Evolutionary conservation across 768 basidiomycete species (phyloP).

Genomic region (Mycena capillaripes): DNA sequence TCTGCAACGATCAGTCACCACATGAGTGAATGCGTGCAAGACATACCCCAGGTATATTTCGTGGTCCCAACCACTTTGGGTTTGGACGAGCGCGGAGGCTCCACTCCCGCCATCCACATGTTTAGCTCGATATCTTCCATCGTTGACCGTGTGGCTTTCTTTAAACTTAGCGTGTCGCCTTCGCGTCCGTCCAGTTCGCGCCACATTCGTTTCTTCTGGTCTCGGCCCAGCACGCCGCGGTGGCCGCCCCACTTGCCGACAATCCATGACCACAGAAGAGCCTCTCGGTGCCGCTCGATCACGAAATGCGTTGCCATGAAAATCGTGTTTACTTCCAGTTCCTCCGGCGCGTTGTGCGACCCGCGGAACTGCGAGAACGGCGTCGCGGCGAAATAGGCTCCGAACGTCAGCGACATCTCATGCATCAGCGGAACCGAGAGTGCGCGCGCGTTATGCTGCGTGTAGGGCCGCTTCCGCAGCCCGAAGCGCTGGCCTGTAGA

Average conservation of each 20-base stretch:
- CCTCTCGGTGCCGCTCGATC: slow-evolving; percentile 52
- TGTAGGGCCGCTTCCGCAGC: slow-evolving; percentile 51
- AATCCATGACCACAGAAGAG: slow-evolving; percentile 53
- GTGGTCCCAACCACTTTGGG: background rate
- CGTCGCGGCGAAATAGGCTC: slow-evolving; percentile 43
- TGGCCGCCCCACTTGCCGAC: slow-evolving; percentile 47
- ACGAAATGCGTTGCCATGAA: slow-evolving; percentile 49
- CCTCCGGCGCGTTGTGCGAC: slow-evolving; percentile 39
- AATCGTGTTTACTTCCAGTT: slow-evolving; percentile 48
- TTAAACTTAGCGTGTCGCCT: slow-evolving; percentile 3
- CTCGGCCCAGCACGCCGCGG: background rate
- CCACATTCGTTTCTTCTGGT: slow-evolving; percentile 47
- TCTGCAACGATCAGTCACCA: background rate
- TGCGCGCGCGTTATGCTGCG: slow-evolving; percentile 54
- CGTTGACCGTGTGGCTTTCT: slow-evolving; percentile 1
- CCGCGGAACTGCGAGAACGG: slow-evolving; percentile 49
- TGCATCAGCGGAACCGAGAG: slow-evolving; percentile 48
- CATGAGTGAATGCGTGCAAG: background rate
- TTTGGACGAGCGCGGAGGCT: slow-evolving; percentile 12
- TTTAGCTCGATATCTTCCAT: slow-evolving; percentile 30
- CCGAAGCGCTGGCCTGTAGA: slow-evolving; percentile 51
- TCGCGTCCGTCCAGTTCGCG: slow-evolving; percentile 40
- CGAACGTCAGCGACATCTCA: slow-evolving; percentile 49
- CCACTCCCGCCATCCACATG: slow-evolving; percentile 25
- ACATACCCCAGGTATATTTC: slow-evolving; percentile 16